These are phyloP conservation scores for Phytophthora fragariae DNA, from an alignment of 352 stramenopile species.

Conservation along the genomic window DNA sequence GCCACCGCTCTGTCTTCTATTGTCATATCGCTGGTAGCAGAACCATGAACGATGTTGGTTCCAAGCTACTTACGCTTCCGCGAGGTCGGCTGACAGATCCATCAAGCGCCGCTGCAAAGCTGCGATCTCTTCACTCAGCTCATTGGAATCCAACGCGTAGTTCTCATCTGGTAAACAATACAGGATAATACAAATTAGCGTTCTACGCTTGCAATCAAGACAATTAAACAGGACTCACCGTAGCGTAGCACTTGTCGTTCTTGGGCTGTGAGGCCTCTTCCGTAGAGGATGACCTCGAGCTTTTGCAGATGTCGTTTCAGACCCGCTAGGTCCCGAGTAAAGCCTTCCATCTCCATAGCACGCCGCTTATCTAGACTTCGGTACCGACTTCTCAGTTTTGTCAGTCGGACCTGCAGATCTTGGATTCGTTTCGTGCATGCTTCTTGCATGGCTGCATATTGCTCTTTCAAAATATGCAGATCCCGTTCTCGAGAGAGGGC, in stretches of 20 bases:
- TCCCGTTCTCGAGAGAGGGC: slow-evolving; percentile 69
- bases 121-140: slow-evolving; percentile 72
- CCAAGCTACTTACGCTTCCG: slow-evolving; percentile 36
- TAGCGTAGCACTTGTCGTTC: slow-evolving; percentile 57
- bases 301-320: slow-evolving; percentile 77
- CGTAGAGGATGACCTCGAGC: slow-evolving; percentile 77
- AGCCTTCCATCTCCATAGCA: slow-evolving; percentile 88
- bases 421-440: slow-evolving; percentile 73
- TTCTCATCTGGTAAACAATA: slow-evolving; percentile 46
- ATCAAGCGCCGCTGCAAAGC: slow-evolving; percentile 67
- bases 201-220: not conserved
- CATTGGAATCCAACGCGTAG: slow-evolving; percentile 60
- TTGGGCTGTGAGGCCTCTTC: slow-evolving; percentile 49
- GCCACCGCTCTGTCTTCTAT: not conserved
- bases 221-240: slow-evolving; percentile 29
- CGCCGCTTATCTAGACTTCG: slow-evolving; percentile 69
- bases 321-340: slow-evolving; percentile 67
- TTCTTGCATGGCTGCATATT: slow-evolving; percentile 81
- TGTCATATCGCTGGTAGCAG: not conserved
- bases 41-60: not conserved
- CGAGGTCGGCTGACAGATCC: slow-evolving; percentile 64
- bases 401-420: slow-evolving; percentile 72
- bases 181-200: slow-evolving; percentile 1
- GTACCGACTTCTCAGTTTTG: slow-evolving; percentile 68
- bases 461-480: slow-evolving; percentile 75